Evolutionary conservation across 108 stramenopile genomes (phyloP), one percentile per base, ranked within the genome.

Genomic region (Nannochloropsis gaditana): DNA sequence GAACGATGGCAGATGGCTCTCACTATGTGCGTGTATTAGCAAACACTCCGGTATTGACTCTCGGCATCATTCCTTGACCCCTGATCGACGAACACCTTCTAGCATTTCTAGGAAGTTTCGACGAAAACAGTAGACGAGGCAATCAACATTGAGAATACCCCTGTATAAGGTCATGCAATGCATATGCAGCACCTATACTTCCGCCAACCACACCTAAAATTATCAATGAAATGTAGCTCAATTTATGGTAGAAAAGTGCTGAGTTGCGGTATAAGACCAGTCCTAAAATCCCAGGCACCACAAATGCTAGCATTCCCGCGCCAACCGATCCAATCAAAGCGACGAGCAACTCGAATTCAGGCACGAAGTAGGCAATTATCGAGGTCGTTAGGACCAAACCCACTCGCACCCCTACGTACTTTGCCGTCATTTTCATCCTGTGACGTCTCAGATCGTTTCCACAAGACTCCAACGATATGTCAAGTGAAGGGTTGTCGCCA

Each of bases 261-360:
- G 59, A n/a, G 19, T 73, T n/a, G 19, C 8, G 15, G n/a, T 73
- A 73, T n/a, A 73, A n/a, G 59, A n/a, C 6, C 59, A 15, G n/a
- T 8, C 59, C 59, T n/a, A 73, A 73, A 73, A 73, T 6, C n/a
- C 59, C 59, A 15, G 59, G 59, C 59, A 73, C 3, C n/a, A 73
- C n/a, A 73, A 73, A 73, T 73, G 59, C 59, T n/a, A 73, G 59
- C 59, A 73, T 73, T 4, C 59, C 59, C 59, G 59, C 59, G 59
- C 59, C 59, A n/a, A 73, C n/a, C 19, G 59, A 73, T 5, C 59
- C 59, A 15, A 73, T n/a, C n/a, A 73, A 6, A n/a, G 59, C 59
- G 19, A 73, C 59, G 19, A 73, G 59, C 59, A 73, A 8, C 59
- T 73, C 59, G 8, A 73, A 73, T 6, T 73, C 59, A 6, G 59